Conservation (phyloP, 2,329 filamentous ascomycete species). For the Sporothrix luriei region DNA sequence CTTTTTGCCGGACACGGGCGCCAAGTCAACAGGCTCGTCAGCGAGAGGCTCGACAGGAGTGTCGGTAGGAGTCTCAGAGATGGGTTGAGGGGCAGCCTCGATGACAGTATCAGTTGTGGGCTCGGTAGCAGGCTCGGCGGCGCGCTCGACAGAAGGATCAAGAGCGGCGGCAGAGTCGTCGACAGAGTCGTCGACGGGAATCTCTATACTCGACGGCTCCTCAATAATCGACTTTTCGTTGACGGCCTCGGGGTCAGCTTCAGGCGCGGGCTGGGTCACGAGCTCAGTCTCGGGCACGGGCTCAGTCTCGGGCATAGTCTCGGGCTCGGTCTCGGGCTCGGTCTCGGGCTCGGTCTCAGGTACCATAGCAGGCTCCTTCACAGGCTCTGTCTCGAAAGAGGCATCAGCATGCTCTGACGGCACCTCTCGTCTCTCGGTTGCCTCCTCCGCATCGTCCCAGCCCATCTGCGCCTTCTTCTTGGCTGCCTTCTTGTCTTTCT, state of each 20-base stretch:
- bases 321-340: neutral
- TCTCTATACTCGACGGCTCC: neutral
- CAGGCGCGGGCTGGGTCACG: no score
- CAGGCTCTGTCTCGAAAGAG: neutral
- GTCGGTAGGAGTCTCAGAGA: neutral
- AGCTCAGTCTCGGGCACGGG: neutral
- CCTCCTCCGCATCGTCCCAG: neutral
- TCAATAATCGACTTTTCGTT: neutral
- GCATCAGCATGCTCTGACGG: neutral
- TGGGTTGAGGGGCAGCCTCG: neutral
- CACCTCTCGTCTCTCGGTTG: neutral
- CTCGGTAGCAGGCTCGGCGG: neutral
- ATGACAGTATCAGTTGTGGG: neutral
- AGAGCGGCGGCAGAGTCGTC: neutral
- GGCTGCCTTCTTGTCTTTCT: slow-evolving; percentile 29
- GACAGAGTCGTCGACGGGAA: neutral
- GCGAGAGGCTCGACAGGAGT: neutral
- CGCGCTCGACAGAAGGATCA: neutral
- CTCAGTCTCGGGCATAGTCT: no score
- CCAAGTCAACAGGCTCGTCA: neutral
- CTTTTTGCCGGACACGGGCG: slow-evolving; percentile 4
- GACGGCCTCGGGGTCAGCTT: neutral
- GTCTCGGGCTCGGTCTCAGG: neutral
- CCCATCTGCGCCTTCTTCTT: slow-evolving; percentile 30
- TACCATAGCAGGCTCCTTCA: no score